Percentiles rank a stretch among this genome's conserved stretches.
phyloP scores from a whole-genome alignment of 2,329 filamentous ascomycete species.

The Penicillium sp. region DNA sequence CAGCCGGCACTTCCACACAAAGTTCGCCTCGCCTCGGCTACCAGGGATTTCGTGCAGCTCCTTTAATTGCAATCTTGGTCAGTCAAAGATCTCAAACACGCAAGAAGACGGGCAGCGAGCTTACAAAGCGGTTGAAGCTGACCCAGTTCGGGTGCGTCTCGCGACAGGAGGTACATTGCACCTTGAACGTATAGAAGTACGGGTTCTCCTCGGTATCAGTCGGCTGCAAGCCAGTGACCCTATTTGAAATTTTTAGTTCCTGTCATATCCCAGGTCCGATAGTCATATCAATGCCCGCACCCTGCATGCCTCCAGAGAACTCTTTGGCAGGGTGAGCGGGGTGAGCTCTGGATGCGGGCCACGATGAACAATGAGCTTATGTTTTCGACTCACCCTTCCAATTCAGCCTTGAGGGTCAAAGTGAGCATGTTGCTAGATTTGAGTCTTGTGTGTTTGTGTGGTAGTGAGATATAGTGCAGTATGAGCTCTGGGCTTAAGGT shows the following conservation, averaged over 20 bases:
- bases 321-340: constrained; percentile 12
- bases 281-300: neutral
- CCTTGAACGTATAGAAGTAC: constrained; percentile 97
- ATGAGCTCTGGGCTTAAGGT: constrained; percentile 7
- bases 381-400: constrained; percentile 34
- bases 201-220: constrained; percentile 77
- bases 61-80: constrained; percentile 48
- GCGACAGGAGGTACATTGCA: constrained; percentile 96
- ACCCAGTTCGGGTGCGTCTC: constrained; percentile 88
- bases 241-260: constrained; percentile 42
- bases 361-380: neutral
- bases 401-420: constrained; percentile 40
- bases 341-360: neutral
- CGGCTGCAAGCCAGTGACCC: constrained; percentile 86
- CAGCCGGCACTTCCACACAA: constrained; percentile 99
- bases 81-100: neutral
- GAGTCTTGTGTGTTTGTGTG: neutral
- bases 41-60: constrained; percentile 89
- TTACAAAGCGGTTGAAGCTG: constrained; percentile 83
- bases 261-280: neutral
- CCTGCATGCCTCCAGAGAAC: constrained; percentile 1
- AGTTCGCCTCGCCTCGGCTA: constrained; percentile 94
- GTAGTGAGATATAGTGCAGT: neutral
- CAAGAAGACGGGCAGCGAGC: constrained; percentile 30
- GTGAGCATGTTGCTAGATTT: constrained; percentile 39